Evolutionary conservation across 257 asterid genomes (phyloP).

Genomic region (Linderniella brevidens): DNA sequence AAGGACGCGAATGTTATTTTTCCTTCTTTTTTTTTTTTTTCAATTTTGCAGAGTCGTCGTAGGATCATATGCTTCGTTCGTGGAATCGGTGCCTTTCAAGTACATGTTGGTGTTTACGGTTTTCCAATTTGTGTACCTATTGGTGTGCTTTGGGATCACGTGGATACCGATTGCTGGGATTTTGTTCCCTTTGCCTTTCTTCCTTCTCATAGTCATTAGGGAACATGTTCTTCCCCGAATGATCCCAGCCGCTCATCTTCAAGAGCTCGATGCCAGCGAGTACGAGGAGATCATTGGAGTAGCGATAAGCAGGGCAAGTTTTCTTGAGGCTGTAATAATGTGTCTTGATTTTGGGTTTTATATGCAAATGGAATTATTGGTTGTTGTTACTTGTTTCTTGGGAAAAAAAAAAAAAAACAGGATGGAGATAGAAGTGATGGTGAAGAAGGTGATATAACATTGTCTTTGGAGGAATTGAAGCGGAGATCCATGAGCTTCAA

Average conservation of each 20-base stretch:
- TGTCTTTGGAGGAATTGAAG: slow-evolving; percentile 60
- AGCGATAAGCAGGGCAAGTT: slow-evolving; percentile 9
- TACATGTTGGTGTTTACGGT: slow-evolving; percentile 46
- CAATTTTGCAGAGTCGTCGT: slow-evolving; percentile 15
- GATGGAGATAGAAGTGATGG: slow-evolving; percentile 22
- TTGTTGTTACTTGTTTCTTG: too few relatives aligned
- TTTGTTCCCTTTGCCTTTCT: slow-evolving; percentile 72
- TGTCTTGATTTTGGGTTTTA: neutral
- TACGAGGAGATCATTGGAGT: slow-evolving; percentile 67
- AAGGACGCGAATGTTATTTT: neutral
- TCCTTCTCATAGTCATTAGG: slow-evolving; percentile 55
- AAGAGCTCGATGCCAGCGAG: slow-evolving; percentile 76
- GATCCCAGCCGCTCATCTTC: slow-evolving; percentile 53
- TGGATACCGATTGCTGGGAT: slow-evolving; percentile 92
- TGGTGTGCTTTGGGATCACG: slow-evolving; percentile 69
- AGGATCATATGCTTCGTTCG: slow-evolving; percentile 60
- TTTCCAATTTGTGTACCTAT: slow-evolving; percentile 46
- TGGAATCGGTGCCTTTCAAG: slow-evolving; percentile 82
- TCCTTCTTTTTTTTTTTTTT: neutral
- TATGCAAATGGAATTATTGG: neutral
- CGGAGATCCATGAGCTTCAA: slow-evolving; percentile 43
- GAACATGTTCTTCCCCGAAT: slow-evolving; percentile 64
- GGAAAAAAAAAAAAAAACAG: slow-evolving; percentile 13
- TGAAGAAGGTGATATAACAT: slow-evolving; percentile 25
- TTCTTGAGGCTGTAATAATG: neutral